phyloP scores from a whole-genome alignment of 192 early-diverging fungal species.

The Mortierella hygrophila region DNA sequence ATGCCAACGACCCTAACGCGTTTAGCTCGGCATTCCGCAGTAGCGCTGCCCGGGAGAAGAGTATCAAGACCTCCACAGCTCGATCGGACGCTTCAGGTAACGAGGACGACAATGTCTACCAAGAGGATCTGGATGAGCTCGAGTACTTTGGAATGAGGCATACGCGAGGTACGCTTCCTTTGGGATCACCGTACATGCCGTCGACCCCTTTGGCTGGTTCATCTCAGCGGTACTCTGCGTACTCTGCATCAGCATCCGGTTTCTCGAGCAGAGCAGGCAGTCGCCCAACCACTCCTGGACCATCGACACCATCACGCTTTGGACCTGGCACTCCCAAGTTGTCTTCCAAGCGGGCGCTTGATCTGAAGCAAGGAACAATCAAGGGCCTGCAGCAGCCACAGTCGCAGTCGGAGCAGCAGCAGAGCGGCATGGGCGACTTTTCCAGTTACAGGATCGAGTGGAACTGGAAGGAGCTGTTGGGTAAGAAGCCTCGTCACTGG shows the following conservation, averaged over 20 bases:
- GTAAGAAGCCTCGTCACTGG: slow-evolving; percentile 54
- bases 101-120: slow-evolving; percentile 15
- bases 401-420: background rate
- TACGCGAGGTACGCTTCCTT: slow-evolving; percentile 18
- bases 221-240: slow-evolving; percentile 15
- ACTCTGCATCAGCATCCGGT: slow-evolving; percentile 13
- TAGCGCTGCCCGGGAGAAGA: slow-evolving; percentile 14
- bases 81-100: background rate
- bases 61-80: background rate
- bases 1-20: slow-evolving; percentile 37
- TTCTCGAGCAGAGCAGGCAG: slow-evolving; percentile 46
- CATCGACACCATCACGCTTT: slow-evolving; percentile 39
- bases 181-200: slow-evolving; percentile 52
- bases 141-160: slow-evolving; percentile 54
- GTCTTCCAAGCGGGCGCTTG: slow-evolving; percentile 23
- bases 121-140: slow-evolving; percentile 38
- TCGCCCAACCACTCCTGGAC: slow-evolving; percentile 46
- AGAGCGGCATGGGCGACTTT: slow-evolving; percentile 29
- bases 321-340: slow-evolving; percentile 46
- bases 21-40: background rate
- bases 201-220: slow-evolving; percentile 35
- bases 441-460: slow-evolving; percentile 54
- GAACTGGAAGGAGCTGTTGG: slow-evolving; percentile 55
- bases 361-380: slow-evolving; percentile 13
- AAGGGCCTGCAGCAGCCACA: background rate